A percentile compares a stretch with the other conserved stretches of the same genome.
phyloP scores from a whole-genome alignment of 352 stramenopile genomes.

The Phytophthora foliorum region DNA sequence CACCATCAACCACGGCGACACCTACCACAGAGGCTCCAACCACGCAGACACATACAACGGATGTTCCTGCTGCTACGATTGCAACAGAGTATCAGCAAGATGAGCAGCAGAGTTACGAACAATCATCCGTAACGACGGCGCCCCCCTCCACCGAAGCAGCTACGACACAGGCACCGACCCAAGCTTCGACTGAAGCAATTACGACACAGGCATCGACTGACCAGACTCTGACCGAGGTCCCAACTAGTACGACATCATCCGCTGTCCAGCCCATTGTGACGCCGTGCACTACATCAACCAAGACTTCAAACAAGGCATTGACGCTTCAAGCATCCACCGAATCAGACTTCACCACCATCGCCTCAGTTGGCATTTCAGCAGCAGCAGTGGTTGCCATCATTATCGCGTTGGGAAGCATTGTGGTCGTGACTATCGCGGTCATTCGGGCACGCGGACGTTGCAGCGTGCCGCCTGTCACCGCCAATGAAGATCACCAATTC shows the following conservation, averaged over 20 bases:
- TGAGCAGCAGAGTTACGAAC: background rate
- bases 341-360: slow-evolving; percentile 9
- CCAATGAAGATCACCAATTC: slow-evolving; percentile 13
- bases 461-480: background rate
- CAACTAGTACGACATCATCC: background rate
- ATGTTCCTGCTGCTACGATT: background rate
- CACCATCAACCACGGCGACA: slow-evolving; percentile 1
- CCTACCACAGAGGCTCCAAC: background rate
- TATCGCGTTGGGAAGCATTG: slow-evolving; percentile 25
- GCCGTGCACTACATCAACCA: slow-evolving; percentile 9
- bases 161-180: background rate
- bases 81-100: slow-evolving; percentile 8
- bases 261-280: slow-evolving; percentile 4
- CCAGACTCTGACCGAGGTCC: background rate
- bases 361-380: slow-evolving; percentile 21
- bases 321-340: slow-evolving; percentile 24
- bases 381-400: slow-evolving; percentile 31
- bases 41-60: background rate
- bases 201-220: too few species aligned
- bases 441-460: slow-evolving; percentile 13
- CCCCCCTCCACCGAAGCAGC: background rate
- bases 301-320: slow-evolving; percentile 1
- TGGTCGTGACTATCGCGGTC: slow-evolving; percentile 26
- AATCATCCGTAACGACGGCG: background rate
- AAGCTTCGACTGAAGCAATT: background rate